Base-by-base conservation (phyloP, 1,284 basidiomycete genomes). In the Neolentinus lepideus region DNA sequence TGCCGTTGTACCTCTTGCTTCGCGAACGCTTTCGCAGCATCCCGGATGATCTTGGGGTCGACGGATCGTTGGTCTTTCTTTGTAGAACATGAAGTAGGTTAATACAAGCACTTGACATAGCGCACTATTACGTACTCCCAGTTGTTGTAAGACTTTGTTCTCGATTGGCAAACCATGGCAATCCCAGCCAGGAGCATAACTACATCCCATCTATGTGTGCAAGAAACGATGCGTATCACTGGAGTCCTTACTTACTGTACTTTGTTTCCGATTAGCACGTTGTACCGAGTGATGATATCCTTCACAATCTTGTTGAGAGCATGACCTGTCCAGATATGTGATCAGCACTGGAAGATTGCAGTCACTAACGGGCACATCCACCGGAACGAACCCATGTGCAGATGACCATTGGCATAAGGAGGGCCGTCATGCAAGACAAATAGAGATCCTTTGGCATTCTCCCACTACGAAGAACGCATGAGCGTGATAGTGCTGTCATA, bases 81-180 rank as follows among this genome's bases (percentile, higher is more conserved):
- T 4, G 68, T 62, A n/a, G 58, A 10, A 54, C 51, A 48, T 51
- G 46, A 54, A 54, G 25, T 29, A 58, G 19, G 56, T 48, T 47
- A 29, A 50, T 57, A 53, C 29, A 33, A 2, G 26, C 1, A 16
- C 50, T 9, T 43, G 47, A 35, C 48, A 29, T 31, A 52, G 3
- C 16, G 29, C 14, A 9, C 3, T 12, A 3, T 4, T 43, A 67
- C 80, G 57, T 66, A 88, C 91, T 56, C 80, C 80, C n/a, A 92
- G 76, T 51, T 85, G 81, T 59, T 88, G 77, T 29, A 98, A 73
- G 0, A 94, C 90, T 67, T 96, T 97, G 63, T 93, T 91, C 69
- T 97, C 94, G 60, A 99, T 98, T 0, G 97, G 97, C 16, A 99
- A 81, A 1, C 97, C 97, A 66, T 99, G 97, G 66, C 96, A 99